Conservation (phyloP, 1,139 yeast species). For the Lodderomyces oxycetoniae region DNA sequence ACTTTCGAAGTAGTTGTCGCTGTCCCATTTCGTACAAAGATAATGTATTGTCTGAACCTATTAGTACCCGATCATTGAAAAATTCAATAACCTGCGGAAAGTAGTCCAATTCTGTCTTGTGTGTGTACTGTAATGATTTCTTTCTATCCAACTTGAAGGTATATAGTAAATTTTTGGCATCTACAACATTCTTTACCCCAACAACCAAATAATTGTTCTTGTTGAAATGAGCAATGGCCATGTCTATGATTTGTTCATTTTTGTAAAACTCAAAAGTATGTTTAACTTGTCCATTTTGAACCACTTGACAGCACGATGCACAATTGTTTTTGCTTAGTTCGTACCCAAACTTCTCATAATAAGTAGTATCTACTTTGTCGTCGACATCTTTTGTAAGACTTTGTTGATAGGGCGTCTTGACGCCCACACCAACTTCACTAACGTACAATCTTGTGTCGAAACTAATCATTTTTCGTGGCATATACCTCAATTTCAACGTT, state of each 20-base stretch:
- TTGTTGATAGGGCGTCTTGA: conserved; percentile 25
- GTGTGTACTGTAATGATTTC: conserved; percentile 44
- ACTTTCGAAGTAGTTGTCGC: conserved; percentile 71
- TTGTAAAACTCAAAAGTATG: conserved; percentile 39
- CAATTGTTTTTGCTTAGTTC: conserved; percentile 22
- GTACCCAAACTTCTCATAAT: conserved; percentile 42
- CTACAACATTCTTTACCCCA: conserved; percentile 32
- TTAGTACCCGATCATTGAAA: conserved; percentile 61
- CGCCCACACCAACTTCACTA: conserved; percentile 44
- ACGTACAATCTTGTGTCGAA: conserved; percentile 25
- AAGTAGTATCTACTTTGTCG: conserved; percentile 21
- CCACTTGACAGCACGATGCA: conserved; percentile 53
- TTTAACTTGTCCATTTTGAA: conserved; percentile 31
- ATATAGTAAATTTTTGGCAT: conserved; percentile 33
- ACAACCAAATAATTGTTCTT: conserved; percentile 41
- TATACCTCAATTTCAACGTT: conserved; percentile 41
- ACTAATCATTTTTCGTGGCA: conserved; percentile 46
- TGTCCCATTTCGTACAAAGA: conserved; percentile 72
- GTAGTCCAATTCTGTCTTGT: conserved; percentile 55
- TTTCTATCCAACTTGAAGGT: conserved; percentile 35
- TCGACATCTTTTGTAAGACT: conserved; percentile 8
- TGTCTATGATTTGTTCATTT: conserved; percentile 36
- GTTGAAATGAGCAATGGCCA: conserved; percentile 18
- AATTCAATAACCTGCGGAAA: conserved; percentile 46
- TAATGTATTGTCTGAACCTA: conserved; percentile 51